A percentile compares a stretch with the other conserved stretches of the same genome.
Evolutionary conservation across 805 yeast genomes (phyloP).

Genomic region (Starmera amethionina): DNA sequence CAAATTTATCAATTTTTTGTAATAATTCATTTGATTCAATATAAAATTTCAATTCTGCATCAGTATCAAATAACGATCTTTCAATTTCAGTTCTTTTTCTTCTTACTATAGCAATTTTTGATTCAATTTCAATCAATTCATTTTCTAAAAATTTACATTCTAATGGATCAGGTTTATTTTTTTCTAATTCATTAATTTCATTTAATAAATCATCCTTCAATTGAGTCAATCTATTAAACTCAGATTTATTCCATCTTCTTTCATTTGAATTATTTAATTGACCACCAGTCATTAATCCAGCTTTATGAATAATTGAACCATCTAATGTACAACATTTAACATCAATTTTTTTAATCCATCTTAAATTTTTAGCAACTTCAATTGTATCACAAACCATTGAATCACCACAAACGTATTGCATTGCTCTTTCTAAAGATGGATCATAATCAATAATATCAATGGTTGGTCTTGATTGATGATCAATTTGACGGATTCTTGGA

Average conservation of each 20-base stretch:
- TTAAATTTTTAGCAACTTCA: slow-evolving; percentile 56
- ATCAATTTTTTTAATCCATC: slow-evolving; percentile 52
- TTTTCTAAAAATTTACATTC: slow-evolving; percentile 47
- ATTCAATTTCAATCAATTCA: slow-evolving; percentile 41
- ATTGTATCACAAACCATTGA: slow-evolving; percentile 70
- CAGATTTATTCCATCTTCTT: slow-evolving; percentile 69
- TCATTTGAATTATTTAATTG: slow-evolving; percentile 31
- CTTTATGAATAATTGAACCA: slow-evolving; percentile 75
- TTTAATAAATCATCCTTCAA: slow-evolving; percentile 38
- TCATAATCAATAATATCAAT: slow-evolving; percentile 69
- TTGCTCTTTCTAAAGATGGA: slow-evolving; percentile 58
- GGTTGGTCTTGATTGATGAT: slow-evolving; percentile 51
- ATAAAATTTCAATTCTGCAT: slow-evolving; percentile 44
- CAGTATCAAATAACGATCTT: slow-evolving; percentile 34
- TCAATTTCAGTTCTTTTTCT: slow-evolving; percentile 33
- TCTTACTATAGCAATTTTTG: slow-evolving; percentile 33
- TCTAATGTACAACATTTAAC: slow-evolving; percentile 71
- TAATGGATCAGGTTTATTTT: slow-evolving; percentile 40
- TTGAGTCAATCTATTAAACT: slow-evolving; percentile 42
- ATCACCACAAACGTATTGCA: slow-evolving; percentile 70
- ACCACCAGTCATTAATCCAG: slow-evolving; percentile 94
- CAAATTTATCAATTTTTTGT: slow-evolving; percentile 16
- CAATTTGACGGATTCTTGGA: slow-evolving; percentile 42
- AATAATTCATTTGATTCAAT: slow-evolving; percentile 21
- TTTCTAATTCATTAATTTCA: slow-evolving; percentile 32